A percentile compares a stretch with the other conserved stretches of the same genome.
Conservation (phyloP, 164 flowering plant species). For the Berberis thunbergii region DNA sequence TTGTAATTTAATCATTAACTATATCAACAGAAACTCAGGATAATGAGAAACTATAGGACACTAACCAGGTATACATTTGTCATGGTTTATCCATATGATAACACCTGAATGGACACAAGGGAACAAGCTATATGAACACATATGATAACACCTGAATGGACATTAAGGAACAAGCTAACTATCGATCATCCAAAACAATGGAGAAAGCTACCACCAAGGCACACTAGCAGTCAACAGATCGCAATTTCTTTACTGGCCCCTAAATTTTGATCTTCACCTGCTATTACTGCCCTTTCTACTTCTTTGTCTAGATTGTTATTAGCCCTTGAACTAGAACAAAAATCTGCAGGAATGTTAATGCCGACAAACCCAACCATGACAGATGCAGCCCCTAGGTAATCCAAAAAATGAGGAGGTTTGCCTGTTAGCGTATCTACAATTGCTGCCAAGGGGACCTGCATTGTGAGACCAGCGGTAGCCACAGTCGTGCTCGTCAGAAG, state of each 20-base stretch:
- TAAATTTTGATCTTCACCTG: conserved; percentile 9
- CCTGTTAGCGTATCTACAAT: conserved; percentile 72
- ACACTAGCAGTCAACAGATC: too few species aligned
- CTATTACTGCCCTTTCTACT: conserved; percentile 6
- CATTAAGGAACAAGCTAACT: too few species aligned
- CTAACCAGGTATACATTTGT: too few species aligned
- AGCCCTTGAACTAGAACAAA: conserved; percentile 29
- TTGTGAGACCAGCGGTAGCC: conserved; percentile 93
- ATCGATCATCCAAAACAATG: too few species aligned
- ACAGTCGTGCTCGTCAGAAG: conserved; percentile 86
- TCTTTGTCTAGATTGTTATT: conserved; percentile 25
- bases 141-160: too few species aligned
- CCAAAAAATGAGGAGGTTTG: conserved; percentile 58
- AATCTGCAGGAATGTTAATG: conserved; percentile 68
- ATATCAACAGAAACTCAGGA: too few species aligned
- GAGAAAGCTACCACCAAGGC: too few species aligned
- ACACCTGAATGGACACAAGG: too few species aligned
- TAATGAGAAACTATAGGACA: too few species aligned
- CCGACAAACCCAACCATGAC: conserved; percentile 81
- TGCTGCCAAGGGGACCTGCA: conserved; percentile 93
- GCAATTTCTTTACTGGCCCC: conserved; percentile 4
- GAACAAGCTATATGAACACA: too few species aligned
- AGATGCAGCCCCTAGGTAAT: conserved; percentile 75
- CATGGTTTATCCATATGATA: too few species aligned
- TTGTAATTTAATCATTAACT: too few species aligned